phyloP scores from a whole-genome alignment of 805 yeast genomes.

The Jamesozyma lodderae region DNA sequence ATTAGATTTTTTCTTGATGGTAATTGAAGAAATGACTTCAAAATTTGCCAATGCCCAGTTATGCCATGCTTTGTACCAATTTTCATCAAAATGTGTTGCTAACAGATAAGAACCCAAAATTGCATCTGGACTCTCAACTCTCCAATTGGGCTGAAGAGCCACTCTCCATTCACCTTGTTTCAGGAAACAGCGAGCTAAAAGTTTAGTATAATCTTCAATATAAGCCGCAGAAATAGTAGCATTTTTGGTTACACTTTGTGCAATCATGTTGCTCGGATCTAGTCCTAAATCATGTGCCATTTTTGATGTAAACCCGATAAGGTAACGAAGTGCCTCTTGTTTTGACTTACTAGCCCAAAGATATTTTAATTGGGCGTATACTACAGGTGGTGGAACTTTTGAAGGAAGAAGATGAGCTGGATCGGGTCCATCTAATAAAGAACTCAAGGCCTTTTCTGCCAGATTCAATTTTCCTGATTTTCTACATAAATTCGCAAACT shows the following conservation, averaged over 20 bases:
- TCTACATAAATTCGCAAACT: conserved; percentile 89
- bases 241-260: conserved; percentile 74
- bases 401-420: conserved; percentile 43
- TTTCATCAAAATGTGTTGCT: conserved; percentile 85
- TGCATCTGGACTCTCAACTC: conserved; percentile 65
- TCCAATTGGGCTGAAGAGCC: conserved; percentile 67
- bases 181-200: conserved; percentile 84
- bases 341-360: conserved; percentile 94
- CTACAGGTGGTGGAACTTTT: conserved; percentile 89
- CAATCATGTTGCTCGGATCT: conserved; percentile 74
- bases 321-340: conserved; percentile 71
- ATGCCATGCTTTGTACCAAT: conserved; percentile 98
- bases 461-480: conserved; percentile 82
- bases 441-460: conserved; percentile 82
- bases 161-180: conserved; percentile 98
- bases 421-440: conserved; percentile 51
- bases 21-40: conserved; percentile 69
- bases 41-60: conserved; percentile 97
- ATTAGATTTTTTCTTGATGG: conserved; percentile 17
- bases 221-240: conserved; percentile 40
- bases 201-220: conserved; percentile 70
- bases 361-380: conserved; percentile 88
- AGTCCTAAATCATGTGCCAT: conserved; percentile 82
- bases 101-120: conserved; percentile 85
- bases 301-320: conserved; percentile 82